A percentile compares a stretch with the other conserved stretches of the same genome.
These are phyloP conservation scores for Gnomoniopsis sp. DNA, from an alignment of 2,329 filamentous ascomycete genomes.

Conservation along the genomic window DNA sequence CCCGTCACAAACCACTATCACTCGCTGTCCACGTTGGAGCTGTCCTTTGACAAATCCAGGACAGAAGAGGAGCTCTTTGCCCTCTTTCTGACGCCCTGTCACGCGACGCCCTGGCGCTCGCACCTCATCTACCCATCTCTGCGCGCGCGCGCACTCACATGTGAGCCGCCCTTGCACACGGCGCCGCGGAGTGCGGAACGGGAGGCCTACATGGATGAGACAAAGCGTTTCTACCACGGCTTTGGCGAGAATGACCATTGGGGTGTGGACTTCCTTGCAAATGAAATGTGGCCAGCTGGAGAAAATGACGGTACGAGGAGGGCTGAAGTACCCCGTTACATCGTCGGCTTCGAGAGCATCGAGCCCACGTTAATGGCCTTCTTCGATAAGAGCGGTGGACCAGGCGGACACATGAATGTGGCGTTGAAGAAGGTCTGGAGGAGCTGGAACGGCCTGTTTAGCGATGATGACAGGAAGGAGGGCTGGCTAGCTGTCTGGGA, in stretches of 20 bases:
- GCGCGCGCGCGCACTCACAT: conserved; percentile 79
- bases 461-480: conserved; percentile 56
- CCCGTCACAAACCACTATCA: conserved; percentile 13
- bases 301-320: conserved; percentile 4
- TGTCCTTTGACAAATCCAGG: conserved; percentile 22
- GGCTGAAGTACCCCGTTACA: conserved; percentile 46
- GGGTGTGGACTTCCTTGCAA: conserved; percentile 47
- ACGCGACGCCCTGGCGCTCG: conserved; percentile 92
- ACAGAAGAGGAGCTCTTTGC: conserved; percentile 56
- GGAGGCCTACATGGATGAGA: conserved; percentile 76
- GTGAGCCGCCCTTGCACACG: conserved; percentile 78
- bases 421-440: conserved; percentile 48
- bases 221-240: conserved; percentile 82
- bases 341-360: conserved; percentile 60
- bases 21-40: conserved; percentile 24
- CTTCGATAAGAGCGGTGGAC: conserved; percentile 32
- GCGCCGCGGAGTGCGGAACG: conserved; percentile 58
- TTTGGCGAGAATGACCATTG: conserved; percentile 24
- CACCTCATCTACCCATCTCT: conserved; percentile 75
- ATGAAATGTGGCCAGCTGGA: conserved; percentile 44
- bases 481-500: conserved; percentile 61
- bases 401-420: conserved; percentile 40
- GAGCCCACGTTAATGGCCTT: conserved; percentile 44
- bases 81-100: conserved; percentile 91
- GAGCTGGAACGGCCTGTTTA: conserved; percentile 59